A percentile compares a stretch with the other conserved stretches of the same genome.
Conservation (phyloP, 1,139 yeast species). For the Taphrina sp. region DNA sequence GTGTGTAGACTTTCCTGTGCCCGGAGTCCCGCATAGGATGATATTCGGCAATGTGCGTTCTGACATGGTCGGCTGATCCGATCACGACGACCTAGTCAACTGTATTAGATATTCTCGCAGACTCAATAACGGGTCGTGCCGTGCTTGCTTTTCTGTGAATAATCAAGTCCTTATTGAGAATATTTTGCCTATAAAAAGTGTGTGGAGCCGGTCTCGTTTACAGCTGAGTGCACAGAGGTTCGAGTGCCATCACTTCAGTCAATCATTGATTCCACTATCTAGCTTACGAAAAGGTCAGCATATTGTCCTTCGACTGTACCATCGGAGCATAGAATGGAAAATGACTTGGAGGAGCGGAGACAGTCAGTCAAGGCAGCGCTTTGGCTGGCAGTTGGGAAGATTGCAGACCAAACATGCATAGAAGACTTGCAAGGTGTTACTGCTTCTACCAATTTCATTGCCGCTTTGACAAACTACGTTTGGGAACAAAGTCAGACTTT, state of each 20-base stretch:
- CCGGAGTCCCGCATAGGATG: slow-evolving; percentile 94
- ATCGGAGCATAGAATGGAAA: too few relatives aligned
- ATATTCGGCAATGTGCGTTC: slow-evolving; percentile 55
- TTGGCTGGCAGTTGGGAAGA: slow-evolving; percentile 25
- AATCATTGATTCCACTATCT: too few relatives aligned
- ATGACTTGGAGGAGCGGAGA: neutral
- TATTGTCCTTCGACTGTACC: too few relatives aligned
- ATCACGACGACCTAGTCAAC: neutral
- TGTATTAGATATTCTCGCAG: neutral
- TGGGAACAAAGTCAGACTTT: slow-evolving; percentile 24
- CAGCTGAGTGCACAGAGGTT: too few relatives aligned
- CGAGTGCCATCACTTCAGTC: too few relatives aligned
- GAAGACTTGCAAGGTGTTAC: slow-evolving; percentile 19
- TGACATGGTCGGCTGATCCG: neutral
- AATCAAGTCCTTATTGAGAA: too few relatives aligned
- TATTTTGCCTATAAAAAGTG: too few relatives aligned
- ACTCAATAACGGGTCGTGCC: too few relatives aligned
- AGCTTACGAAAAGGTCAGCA: too few relatives aligned
- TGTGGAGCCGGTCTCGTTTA: too few relatives aligned
- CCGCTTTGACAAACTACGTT: slow-evolving; percentile 25
- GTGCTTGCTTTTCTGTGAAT: too few relatives aligned
- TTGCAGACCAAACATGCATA: slow-evolving; percentile 15
- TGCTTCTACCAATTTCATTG: slow-evolving; percentile 25
- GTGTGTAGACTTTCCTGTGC: slow-evolving; percentile 93
- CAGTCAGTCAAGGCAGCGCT: slow-evolving; percentile 18